Evolutionary conservation across 495 filamentous ascomycete species (phyloP).

Genomic region (Aspergillus sclerotioniger): DNA sequence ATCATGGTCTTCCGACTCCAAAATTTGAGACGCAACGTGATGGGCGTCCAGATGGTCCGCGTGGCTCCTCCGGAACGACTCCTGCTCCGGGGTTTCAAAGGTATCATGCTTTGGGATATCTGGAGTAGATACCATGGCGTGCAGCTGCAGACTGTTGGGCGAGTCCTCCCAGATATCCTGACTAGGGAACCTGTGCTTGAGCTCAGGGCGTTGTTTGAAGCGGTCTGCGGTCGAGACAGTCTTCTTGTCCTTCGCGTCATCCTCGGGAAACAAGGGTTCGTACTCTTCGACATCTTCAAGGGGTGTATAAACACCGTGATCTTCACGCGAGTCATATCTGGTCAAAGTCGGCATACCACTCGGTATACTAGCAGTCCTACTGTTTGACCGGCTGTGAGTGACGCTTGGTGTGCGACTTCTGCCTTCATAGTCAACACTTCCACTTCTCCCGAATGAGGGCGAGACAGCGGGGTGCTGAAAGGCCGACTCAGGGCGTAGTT

Average conservation of each 20-base stretch:
- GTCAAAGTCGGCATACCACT: conserved; percentile 42
- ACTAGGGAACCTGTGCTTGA: conserved; percentile 82
- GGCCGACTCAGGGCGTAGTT: conserved; percentile 75
- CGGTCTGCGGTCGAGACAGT: conserved; percentile 57
- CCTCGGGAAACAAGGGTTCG: conserved; percentile 90
- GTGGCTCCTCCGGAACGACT: conserved; percentile 50
- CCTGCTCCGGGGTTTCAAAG: conserved; percentile 58
- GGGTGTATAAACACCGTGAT: conserved; percentile 59
- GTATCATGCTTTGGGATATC: conserved; percentile 45
- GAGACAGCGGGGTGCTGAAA: conserved; percentile 72
- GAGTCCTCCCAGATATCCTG: conserved; percentile 97
- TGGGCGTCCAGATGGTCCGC: conserved; percentile 46
- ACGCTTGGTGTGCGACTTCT: conserved; percentile 54
- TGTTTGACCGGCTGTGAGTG: conserved; percentile 66
- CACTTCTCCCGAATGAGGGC: conserved; percentile 59
- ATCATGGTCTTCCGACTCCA: conserved; percentile 30
- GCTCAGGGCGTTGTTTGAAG: conserved; percentile 60
- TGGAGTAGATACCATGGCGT: conserved; percentile 81
- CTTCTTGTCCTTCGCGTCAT: conserved; percentile 59
- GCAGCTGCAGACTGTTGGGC: conserved; percentile 78
- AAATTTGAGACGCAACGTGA: conserved; percentile 42
- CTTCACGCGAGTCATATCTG: conserved; percentile 51
- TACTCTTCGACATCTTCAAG: conserved; percentile 92
- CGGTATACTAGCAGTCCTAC: conserved; percentile 66
- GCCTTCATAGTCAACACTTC: conserved; percentile 55